Base-by-base conservation (phyloP, 1,284 basidiomycete genomes). In the Moesziomyces antarcticus region DNA sequence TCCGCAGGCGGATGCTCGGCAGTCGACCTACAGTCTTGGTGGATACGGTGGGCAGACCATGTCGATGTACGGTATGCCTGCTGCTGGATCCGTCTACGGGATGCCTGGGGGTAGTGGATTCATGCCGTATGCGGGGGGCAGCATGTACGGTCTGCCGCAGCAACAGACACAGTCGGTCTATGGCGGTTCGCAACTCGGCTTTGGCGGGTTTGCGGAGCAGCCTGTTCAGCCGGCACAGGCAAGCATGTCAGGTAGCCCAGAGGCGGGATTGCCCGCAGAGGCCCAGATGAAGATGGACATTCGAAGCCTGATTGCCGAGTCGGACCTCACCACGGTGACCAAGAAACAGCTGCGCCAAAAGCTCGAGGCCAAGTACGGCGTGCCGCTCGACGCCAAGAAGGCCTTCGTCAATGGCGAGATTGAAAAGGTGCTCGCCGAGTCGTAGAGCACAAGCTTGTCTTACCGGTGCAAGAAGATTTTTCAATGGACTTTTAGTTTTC, bases 321-420 rank as follows among this genome's bases (percentile, higher is more conserved):
- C 68, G 11, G 81, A 83, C 50, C 62, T 83, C 44, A 70, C 75
- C 2, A 80, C 80, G 7, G 51, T 82, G 18, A 81, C 80, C 24
- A 82, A 80, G 55, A 80, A 80, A 35, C 73, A 75, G 59, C 46
- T 83, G 47, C 56, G 81, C 8, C 72, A 56, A 22, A 79, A 77
- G 62, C 51, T 82, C 21, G 73, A 80, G 49, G 56, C 60, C 9
- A 68, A 68, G 56, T 82, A 82, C 51, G 72, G 63, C 3, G 71
- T 63, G 13, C 52, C 75, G 22, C 75, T 82, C 54, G 75, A 75
- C 10, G 40, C 50, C 11, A 82, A 82, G 57, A 82, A 82, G 55
- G 66, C 74, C 9, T 82, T 80, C 44, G 67, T 82, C 61, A 82
- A 82, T 50, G 55, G 47, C 27, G 73, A 79, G 52, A 82, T 82